These are phyloP conservation scores for Monosporozyma solicola DNA, from an alignment of 805 yeast genomes.

Conservation along the genomic window DNA sequence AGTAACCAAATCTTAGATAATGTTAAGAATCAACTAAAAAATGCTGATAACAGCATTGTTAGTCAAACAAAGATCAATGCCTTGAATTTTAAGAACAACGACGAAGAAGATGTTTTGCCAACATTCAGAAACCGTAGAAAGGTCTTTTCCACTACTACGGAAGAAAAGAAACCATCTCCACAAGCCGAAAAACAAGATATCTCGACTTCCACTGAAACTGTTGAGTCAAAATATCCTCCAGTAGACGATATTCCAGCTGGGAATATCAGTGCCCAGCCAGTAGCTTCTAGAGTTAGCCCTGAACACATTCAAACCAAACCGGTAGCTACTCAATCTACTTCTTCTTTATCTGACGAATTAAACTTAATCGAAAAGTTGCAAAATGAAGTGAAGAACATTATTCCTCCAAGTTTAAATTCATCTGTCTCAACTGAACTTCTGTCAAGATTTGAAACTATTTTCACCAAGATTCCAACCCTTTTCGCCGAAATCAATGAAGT, in stretches of 20 bases:
- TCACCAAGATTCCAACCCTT: constrained; percentile 65
- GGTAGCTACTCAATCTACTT: neutral
- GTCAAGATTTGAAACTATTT: constrained; percentile 49
- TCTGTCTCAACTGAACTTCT: constrained; percentile 39
- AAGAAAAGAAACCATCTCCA: constrained; percentile 4
- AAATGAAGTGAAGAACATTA: constrained; percentile 40
- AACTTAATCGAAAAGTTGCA: constrained; percentile 60
- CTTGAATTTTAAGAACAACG: constrained; percentile 68
- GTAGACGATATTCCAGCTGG: neutral
- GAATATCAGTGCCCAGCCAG: neutral
- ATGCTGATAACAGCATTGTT: constrained; percentile 4
- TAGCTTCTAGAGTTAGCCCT: neutral
- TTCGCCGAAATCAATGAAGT: constrained; percentile 52
- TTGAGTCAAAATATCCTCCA: constrained; percentile 1
- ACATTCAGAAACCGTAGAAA: constrained; percentile 46
- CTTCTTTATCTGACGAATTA: constrained; percentile 28
- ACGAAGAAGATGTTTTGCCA: constrained; percentile 61
- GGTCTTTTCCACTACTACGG: constrained; percentile 5
- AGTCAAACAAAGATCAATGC: constrained; percentile 21
- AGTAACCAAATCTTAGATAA: constrained; percentile 65
- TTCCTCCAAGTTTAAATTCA: constrained; percentile 21
- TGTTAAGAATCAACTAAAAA: constrained; percentile 47
- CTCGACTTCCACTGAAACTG: neutral
- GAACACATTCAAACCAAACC: neutral
- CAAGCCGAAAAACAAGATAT: neutral